phyloP scores from a whole-genome alignment of 148 eudicot species.

The Nyssa sinensis region DNA sequence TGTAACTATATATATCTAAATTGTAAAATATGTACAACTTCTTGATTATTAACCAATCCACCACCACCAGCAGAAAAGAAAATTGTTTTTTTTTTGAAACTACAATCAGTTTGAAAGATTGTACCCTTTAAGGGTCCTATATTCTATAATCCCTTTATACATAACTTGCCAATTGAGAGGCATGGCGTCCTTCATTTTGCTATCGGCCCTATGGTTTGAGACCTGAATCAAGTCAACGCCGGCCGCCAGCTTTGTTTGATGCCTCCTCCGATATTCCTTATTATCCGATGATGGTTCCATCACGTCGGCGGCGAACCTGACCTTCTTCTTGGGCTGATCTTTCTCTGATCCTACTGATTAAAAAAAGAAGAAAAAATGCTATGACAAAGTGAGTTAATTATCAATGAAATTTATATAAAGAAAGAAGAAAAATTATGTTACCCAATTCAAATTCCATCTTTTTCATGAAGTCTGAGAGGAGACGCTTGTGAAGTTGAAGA shows the following conservation, averaged over 20 bases:
- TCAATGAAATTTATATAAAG: too few species aligned
- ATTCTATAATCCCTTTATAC: constrained; percentile 54
- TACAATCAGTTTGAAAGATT: too few species aligned
- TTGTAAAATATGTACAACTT: too few species aligned
- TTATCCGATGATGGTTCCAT: constrained; percentile 8
- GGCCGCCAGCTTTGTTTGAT: not conserved
- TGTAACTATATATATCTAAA: too few species aligned
- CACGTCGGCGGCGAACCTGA: constrained; percentile 30
- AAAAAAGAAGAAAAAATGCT: too few species aligned
- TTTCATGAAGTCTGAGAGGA: constrained; percentile 77
- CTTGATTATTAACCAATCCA: too few species aligned
- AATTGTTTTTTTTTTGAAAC: too few species aligned
- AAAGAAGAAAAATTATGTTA: constrained; percentile 14
- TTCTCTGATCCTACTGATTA: constrained; percentile 34
- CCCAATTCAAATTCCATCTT: constrained; percentile 66
- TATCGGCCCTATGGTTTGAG: too few species aligned
- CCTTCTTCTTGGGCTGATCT: constrained; percentile 50
- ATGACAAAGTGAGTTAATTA: too few species aligned
- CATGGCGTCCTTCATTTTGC: too few species aligned
- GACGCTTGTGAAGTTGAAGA: constrained; percentile 60
- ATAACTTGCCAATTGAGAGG: constrained; percentile 62
- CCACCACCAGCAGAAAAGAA: too few species aligned
- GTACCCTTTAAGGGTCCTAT: constrained; percentile 17
- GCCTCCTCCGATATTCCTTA: not conserved
- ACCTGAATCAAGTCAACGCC: not conserved